Percentiles rank a stretch among this genome's conserved stretches.
These are phyloP conservation scores for Lasiodiplodia theobromae DNA, from an alignment of 2,329 filamentous ascomycete genomes.

Conservation along the genomic window DNA sequence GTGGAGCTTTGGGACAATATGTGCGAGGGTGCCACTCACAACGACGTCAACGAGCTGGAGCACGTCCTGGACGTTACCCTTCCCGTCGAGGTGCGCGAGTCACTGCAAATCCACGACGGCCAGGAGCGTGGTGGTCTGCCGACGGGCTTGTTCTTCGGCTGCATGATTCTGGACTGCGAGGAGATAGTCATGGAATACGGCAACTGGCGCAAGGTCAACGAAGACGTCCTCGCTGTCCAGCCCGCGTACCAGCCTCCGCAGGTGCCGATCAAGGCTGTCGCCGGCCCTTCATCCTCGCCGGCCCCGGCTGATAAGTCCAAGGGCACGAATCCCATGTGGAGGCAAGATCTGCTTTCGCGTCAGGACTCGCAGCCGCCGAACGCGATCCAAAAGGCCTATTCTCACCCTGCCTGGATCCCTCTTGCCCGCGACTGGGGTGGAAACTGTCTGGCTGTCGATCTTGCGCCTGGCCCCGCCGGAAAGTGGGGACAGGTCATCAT, in stretches of 20 bases:
- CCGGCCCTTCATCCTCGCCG: conserved; percentile 69
- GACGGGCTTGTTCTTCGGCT: conserved; percentile 90
- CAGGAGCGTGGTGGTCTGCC: conserved; percentile 92
- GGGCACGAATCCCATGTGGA: conserved; percentile 73
- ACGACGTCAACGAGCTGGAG: conserved; percentile 96
- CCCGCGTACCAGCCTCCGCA: conserved; percentile 64
- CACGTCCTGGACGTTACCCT: conserved; percentile 94
- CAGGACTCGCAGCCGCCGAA: conserved; percentile 89
- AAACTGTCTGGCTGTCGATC: conserved; percentile 93
- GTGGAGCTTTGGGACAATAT: conserved; percentile 93
- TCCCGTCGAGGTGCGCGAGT: conserved; percentile 92
- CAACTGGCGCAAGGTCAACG: conserved; percentile 93
- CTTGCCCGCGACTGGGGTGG: conserved; percentile 97
- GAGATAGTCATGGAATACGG: conserved; percentile 98
- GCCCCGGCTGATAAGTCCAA: conserved; percentile 56
- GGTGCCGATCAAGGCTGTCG: conserved; percentile 74
- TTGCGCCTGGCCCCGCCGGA: conserved; percentile 87
- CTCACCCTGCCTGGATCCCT: conserved; percentile 94
- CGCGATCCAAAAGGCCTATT: conserved; percentile 89
- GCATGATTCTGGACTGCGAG: conserved; percentile 96
- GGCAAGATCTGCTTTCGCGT: conserved; percentile 80
- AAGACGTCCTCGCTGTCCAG: conserved; percentile 77
- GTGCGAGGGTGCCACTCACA: conserved; percentile 87
- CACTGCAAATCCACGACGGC: conserved; percentile 89
- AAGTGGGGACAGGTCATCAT: conserved; percentile 97